A percentile compares a stretch with the other conserved stretches of the same genome.
phyloP scores from a whole-genome alignment of 2,329 filamentous ascomycete species.

The Phoma sp. region DNA sequence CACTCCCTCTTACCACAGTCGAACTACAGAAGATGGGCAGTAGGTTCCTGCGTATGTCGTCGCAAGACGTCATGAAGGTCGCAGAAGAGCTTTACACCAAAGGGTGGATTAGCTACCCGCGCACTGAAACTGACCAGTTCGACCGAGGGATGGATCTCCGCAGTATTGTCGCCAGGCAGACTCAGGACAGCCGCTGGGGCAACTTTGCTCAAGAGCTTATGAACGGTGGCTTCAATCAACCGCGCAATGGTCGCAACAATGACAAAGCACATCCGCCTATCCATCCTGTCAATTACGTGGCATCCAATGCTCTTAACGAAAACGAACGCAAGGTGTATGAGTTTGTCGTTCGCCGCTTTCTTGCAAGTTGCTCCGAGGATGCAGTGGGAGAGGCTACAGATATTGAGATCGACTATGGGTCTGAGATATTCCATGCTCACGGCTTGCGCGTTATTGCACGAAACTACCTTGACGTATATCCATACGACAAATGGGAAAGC shows the following conservation, averaged over 20 bases:
- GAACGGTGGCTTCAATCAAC: conserved; percentile 79
- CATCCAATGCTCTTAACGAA: conserved; percentile 65
- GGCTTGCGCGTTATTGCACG: conserved; percentile 85
- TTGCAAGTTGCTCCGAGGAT: conserved; percentile 95
- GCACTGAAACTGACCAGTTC: conserved; percentile 96
- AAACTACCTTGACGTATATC: conserved; percentile 95
- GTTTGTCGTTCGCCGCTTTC: conserved; percentile 88
- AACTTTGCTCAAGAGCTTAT: conserved; percentile 77
- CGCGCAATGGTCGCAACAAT: conserved; percentile 84
- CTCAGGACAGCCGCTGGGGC: conserved; percentile 78
- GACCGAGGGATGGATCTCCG: conserved; percentile 87
- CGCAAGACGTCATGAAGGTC: conserved; percentile 84
- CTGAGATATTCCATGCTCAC: conserved; percentile 81
- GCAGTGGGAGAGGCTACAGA: conserved; percentile 87
- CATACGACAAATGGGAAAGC: conserved; percentile 96
- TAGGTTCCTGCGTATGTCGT: conserved; percentile 85
- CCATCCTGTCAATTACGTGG: conserved; percentile 88
- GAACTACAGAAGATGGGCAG: conserved; percentile 97
- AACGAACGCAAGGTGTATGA: conserved; percentile 84
- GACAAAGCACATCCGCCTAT: conserved; percentile 98
- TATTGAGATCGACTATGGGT: conserved; percentile 82
- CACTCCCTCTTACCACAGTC: conserved; percentile 90
- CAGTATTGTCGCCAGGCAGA: conserved; percentile 82
- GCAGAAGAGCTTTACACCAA: conserved; percentile 91
- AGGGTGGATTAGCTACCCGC: conserved; percentile 96